Base-by-base conservation (phyloP, 495 filamentous ascomycete species). In the Gamarada debralockiae region DNA sequence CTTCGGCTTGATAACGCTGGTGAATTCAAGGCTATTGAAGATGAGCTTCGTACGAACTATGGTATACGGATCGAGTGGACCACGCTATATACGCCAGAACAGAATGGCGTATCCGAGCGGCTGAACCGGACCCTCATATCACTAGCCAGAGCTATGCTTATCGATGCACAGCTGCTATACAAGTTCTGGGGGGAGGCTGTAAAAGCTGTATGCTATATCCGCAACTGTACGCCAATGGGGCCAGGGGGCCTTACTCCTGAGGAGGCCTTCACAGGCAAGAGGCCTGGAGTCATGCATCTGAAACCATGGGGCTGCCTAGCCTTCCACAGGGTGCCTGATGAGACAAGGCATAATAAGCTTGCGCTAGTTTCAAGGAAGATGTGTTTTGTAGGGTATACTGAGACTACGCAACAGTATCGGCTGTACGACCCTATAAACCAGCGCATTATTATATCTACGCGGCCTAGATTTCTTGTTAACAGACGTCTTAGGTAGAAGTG, bases 11-110 rank as follows among this genome's bases (percentile, higher is more conserved):
- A 54, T 43, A 54, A 54, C 39, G 43, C 31, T 15, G 6, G 18
- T 3, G 51, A 54, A 40, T 39, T 48, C 18, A 36, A 48, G 25
- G 25, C 29, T 20, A 15, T 54, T 25, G 40, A 4, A 14, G 34
- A 8, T 24, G 18, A 41, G 5, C n/a, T n/a, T n/a, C n/a, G n/a
- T n/a, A n/a, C n/a, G n/a, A n/a, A 12, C 23, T 8, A 33, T 9
- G 50, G 41, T 14, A 47, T 53, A 7, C 13, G 17, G 24, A 47
- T 53, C 23, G 50, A 53, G 50, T 53, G 47, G 18, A 53, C 50
- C 8, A 52, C 49, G 3, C 2, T 21, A 2, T 52, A 52, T 33
- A 52, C 38, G 12, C 37, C 21, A 14, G 49, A 52, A 21, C 49
- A 52, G 23, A 52, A 46, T 18, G 41, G 41, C 3, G 48, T 52